These are phyloP conservation scores for Mrakia gelida DNA, from an alignment of 768 basidiomycete genomes.

Conservation along the genomic window DNA sequence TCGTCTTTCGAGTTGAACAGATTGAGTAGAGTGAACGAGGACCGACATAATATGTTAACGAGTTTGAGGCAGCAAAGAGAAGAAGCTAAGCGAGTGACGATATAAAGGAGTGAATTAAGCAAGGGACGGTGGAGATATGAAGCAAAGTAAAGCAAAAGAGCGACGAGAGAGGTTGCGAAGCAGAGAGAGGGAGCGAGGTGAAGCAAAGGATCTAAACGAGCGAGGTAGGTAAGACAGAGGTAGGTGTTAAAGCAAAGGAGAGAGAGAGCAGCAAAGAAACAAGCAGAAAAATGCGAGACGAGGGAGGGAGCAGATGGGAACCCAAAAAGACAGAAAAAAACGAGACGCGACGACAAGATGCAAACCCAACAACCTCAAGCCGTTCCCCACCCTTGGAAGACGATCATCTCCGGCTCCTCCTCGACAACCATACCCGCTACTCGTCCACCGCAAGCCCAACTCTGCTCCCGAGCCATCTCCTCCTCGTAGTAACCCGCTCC, in stretches of 20 bases:
- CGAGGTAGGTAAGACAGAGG: too few relatives aligned
- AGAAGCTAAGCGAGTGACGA: background rate
- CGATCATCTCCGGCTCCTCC: background rate
- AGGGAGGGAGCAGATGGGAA: background rate
- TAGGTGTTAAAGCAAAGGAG: background rate
- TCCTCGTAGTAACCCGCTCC: slow-evolving; percentile 5
- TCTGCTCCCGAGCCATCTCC: background rate
- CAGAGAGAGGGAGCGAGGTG: too few relatives aligned
- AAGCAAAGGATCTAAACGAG: too few relatives aligned
- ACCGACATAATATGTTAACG: too few relatives aligned
- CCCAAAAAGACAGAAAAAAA: background rate
- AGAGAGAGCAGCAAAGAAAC: background rate
- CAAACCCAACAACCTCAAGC: background rate
- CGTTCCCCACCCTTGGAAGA: slow-evolving; percentile 1
- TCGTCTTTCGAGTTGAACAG: background rate
- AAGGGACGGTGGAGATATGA: too few relatives aligned
- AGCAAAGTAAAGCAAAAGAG: background rate
- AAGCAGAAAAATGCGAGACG: background rate
- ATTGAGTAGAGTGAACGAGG: too few relatives aligned
- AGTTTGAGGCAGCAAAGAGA: background rate
- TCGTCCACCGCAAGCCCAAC: background rate
- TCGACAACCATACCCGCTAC: background rate
- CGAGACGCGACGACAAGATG: background rate
- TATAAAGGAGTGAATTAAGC: too few relatives aligned
- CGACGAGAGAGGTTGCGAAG: background rate